Conservation (phyloP, 169 alveolate species). For the Miamiensis avidus region DNA sequence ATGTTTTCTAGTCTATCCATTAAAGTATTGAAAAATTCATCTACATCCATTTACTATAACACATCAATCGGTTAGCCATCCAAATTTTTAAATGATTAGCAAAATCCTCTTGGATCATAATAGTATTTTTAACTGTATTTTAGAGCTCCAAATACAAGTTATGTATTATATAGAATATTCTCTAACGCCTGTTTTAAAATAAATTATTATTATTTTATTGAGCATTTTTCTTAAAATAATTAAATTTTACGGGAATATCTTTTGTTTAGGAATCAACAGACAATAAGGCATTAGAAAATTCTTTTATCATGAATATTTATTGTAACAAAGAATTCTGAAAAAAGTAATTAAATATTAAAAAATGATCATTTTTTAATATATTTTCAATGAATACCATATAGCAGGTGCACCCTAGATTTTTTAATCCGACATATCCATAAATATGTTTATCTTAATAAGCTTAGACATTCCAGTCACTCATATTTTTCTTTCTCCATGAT, state of each 20-base stretch:
- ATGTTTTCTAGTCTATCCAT: constrained; percentile 82
- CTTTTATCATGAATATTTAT: constrained; percentile 95
- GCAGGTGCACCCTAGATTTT: constrained; percentile 98
- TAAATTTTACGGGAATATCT: constrained; percentile 10
- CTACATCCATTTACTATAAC: constrained; percentile 85
- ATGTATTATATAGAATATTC: constrained; percentile 54
- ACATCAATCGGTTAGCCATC: constrained; percentile 78
- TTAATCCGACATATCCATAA: constrained; percentile 88
- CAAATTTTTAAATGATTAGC: constrained; percentile 66
- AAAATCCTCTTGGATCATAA: constrained; percentile 69
- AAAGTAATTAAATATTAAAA: too few relatives aligned
- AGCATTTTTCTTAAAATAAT: too few relatives aligned
- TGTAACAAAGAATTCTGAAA: constrained; percentile 93
- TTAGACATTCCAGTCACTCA: not conserved
- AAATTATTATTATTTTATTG: too few relatives aligned
- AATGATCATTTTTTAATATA: not conserved
- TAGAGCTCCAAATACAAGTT: constrained; percentile 70
- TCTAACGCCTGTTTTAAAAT: too few relatives aligned
- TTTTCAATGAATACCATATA: constrained; percentile 84
- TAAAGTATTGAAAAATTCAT: constrained; percentile 79
- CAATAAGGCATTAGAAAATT: constrained; percentile 89
- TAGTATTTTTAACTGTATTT: constrained; percentile 61
- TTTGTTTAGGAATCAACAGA: not conserved
- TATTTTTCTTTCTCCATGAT: not conserved
- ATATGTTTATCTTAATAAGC: not conserved